These are phyloP conservation scores for Penicillium herquei DNA, from an alignment of 495 filamentous ascomycete genomes.

Conservation along the genomic window DNA sequence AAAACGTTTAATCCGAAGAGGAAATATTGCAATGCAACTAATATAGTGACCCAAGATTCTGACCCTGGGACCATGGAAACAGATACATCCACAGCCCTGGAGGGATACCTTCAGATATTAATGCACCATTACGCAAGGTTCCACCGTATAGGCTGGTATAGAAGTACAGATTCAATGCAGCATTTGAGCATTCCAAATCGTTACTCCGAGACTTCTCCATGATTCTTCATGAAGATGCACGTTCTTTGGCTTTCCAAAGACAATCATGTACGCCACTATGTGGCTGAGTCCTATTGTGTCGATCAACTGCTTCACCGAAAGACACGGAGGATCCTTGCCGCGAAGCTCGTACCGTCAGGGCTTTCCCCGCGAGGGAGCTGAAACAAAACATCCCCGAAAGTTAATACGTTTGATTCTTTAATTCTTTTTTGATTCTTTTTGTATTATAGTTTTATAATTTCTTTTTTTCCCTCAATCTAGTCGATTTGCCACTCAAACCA, in stretches of 20 bases:
- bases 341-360: neutral
- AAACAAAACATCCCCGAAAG: slow-evolving; percentile 2
- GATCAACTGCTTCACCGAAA: slow-evolving; percentile 12
- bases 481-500: neutral
- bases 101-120: neutral
- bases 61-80: neutral
- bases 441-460: neutral
- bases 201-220: neutral
- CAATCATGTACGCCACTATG: slow-evolving; percentile 12
- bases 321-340: slow-evolving; percentile 11
- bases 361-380: slow-evolving; percentile 17
- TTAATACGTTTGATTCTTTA: slow-evolving; percentile 4
- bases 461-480: neutral
- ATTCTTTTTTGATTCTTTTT: neutral
- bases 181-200: no score
- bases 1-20: neutral
- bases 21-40: neutral
- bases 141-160: no score
- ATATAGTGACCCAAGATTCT: neutral
- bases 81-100: neutral
- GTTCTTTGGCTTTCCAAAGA: neutral
- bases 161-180: no score
- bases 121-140: neutral
- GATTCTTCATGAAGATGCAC: neutral
- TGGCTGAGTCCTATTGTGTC: slow-evolving; percentile 14